Percentiles rank a stretch among this genome's conserved stretches.
phyloP scores from a whole-genome alignment of 306 rosid species.

The Lagenaria siceraria region DNA sequence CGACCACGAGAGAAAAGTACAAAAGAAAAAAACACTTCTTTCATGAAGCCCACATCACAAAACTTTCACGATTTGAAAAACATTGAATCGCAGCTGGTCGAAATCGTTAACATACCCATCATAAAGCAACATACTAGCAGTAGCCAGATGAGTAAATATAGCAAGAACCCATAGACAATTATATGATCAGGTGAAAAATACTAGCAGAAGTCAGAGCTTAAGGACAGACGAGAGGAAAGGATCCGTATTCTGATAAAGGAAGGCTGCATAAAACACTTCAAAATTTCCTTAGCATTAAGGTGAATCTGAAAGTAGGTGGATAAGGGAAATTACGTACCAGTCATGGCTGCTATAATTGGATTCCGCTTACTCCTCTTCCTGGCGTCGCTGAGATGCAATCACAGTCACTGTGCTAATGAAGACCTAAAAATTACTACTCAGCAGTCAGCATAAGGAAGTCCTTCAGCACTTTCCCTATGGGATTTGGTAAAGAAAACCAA shows the following conservation, averaged over 20 bases:
- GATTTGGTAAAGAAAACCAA: neutral
- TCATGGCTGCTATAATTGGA: slow-evolving; percentile 29
- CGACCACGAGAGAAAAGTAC: neutral
- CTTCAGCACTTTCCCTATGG: neutral
- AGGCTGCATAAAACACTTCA: neutral
- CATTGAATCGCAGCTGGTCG: neutral
- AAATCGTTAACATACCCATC: neutral
- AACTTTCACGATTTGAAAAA: neutral
- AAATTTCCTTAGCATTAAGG: neutral
- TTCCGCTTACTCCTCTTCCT: neutral
- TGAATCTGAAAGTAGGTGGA: neutral
- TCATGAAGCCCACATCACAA: slow-evolving; percentile 2
- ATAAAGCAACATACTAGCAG: neutral
- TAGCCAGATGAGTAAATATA: neutral
- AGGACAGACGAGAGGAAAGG: neutral
- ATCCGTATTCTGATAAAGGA: neutral
- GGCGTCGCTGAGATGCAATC: neutral
- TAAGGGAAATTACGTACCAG: slow-evolving; percentile 27
- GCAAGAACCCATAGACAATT: neutral
- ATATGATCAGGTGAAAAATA: neutral
- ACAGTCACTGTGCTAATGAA: neutral
- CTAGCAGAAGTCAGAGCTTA: neutral
- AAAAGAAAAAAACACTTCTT: neutral
- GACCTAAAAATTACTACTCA: neutral
- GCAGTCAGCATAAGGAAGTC: neutral